Conservation (phyloP, 331 rosid genomes). For the Rhamnella rubrinervis region DNA sequence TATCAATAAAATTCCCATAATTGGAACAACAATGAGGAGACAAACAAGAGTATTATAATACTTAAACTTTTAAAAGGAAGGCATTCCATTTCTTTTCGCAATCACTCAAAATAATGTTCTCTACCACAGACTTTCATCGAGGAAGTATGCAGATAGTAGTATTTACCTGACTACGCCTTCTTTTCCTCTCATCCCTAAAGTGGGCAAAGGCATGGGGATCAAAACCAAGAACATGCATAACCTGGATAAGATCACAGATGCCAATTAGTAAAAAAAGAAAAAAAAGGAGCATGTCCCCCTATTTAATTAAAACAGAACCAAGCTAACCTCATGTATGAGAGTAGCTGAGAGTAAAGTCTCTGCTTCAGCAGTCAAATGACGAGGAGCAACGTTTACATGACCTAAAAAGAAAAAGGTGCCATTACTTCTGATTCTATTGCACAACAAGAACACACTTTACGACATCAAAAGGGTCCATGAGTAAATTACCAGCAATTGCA, state of each 20-base stretch:
- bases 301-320: conserved; percentile 14
- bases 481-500: conserved; percentile 84
- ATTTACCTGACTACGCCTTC: conserved; percentile 80
- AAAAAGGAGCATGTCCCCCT: conserved; percentile 3
- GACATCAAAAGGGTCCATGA: conserved; percentile 8
- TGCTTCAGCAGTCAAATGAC: conserved; percentile 97
- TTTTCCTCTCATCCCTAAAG: conserved; percentile 93
- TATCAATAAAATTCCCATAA: conserved; percentile 12
- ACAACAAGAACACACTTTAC: neutral
- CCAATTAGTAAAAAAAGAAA: neutral
- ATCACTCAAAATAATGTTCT: no score
- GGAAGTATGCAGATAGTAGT: conserved; percentile 3
- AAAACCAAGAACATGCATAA: conserved; percentile 98
- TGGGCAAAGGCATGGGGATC: conserved; percentile 98
- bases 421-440: conserved; percentile 24
- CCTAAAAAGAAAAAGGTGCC: conserved; percentile 39
- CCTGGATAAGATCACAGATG: conserved; percentile 48
- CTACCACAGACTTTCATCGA: neutral
- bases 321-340: conserved; percentile 86
- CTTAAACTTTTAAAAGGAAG: no score
- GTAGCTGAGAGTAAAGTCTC: conserved; percentile 96
- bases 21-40: neutral
- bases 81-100: no score
- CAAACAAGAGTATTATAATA: no score
- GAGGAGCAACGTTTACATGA: conserved; percentile 98